Evolutionary conservation across 768 basidiomycete genomes (phyloP).

Genomic region (Calocera viscosa): DNA sequence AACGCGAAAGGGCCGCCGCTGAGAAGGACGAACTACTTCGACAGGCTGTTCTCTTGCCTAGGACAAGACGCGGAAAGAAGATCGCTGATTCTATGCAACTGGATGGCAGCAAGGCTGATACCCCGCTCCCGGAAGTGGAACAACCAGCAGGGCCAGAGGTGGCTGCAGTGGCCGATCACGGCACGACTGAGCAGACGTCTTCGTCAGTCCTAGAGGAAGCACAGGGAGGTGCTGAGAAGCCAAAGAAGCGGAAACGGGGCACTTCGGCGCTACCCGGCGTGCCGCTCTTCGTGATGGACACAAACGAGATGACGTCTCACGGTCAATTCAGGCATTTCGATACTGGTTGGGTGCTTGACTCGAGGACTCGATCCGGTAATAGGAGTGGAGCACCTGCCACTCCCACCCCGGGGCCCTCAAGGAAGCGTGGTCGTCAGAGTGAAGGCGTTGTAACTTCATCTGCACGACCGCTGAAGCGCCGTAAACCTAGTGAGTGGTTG

Average conservation of each 20-base stretch:
- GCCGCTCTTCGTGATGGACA: background rate
- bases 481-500: background rate
- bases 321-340: slow-evolving; percentile 6
- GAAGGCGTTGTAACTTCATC: background rate
- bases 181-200: background rate
- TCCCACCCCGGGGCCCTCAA: background rate
- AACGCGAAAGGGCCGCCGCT: background rate
- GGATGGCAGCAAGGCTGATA: background rate
- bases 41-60: background rate
- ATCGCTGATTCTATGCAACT: background rate
- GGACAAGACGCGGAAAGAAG: background rate
- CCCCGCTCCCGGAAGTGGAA: background rate
- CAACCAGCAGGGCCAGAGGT: background rate
- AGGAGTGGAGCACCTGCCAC: background rate
- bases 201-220: background rate
- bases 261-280: background rate
- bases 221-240: background rate
- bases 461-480: background rate
- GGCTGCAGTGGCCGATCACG: background rate
- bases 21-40: background rate
- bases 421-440: background rate
- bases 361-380: background rate
- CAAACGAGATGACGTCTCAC: background rate
- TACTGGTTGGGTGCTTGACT: background rate
- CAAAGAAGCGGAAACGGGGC: background rate